These are phyloP conservation scores for Daldinia decipiens DNA, from an alignment of 495 filamentous ascomycete species.

Conservation along the genomic window DNA sequence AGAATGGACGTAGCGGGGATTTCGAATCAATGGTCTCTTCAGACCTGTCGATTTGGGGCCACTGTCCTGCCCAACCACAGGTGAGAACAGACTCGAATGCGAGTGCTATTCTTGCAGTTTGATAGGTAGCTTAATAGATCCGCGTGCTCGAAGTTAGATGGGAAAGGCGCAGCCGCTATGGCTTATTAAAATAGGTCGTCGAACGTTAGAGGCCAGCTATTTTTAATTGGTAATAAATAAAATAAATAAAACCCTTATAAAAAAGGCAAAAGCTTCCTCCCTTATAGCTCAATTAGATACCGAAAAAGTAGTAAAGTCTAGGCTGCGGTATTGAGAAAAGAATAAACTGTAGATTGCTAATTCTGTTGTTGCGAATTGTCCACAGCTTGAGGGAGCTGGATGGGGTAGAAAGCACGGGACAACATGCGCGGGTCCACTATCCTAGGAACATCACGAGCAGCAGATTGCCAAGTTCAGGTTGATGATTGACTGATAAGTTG, in stretches of 20 bases:
- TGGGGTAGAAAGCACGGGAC: slow-evolving; percentile 27
- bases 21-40: slow-evolving; percentile 17
- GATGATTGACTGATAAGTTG: slow-evolving; percentile 20
- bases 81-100: slow-evolving; percentile 9
- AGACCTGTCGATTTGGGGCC: slow-evolving; percentile 5
- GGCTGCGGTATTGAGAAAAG: too few species aligned
- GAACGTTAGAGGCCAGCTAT: background rate
- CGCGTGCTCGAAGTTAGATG: slow-evolving; percentile 22
- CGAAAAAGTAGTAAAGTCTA: background rate
- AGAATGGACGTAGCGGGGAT: slow-evolving; percentile 7
- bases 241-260: too few species aligned
- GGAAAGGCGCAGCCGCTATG: slow-evolving; percentile 34
- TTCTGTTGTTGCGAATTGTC: slow-evolving; percentile 6
- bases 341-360: too few species aligned
- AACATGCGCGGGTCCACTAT: slow-evolving; percentile 27
- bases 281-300: background rate
- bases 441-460: slow-evolving; percentile 35
- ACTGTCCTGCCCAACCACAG: slow-evolving; percentile 1
- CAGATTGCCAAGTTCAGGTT: slow-evolving; percentile 19
- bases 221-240: background rate
- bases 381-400: slow-evolving; percentile 30
- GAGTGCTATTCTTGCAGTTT: slow-evolving; percentile 8
- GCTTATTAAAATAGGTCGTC: slow-evolving; percentile 16
- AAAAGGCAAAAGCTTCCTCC: background rate
- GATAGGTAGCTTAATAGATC: slow-evolving; percentile 16